phyloP scores from a whole-genome alignment of 805 yeast genomes.

The Metschnikowia arizonensis region DNA sequence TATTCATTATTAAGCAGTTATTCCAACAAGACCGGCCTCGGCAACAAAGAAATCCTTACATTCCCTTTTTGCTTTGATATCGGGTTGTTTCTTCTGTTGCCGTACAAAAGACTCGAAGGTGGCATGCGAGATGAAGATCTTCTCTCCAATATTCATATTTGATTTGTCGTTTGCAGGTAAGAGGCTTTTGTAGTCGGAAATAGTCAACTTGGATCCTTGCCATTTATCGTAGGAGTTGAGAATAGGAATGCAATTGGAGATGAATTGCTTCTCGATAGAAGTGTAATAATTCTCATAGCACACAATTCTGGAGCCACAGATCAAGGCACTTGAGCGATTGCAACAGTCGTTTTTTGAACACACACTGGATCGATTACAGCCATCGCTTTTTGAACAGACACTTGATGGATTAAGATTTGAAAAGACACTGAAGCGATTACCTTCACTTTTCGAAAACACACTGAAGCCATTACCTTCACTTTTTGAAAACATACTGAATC shows the following conservation, averaged over 20 bases:
- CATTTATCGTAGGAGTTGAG: slow-evolving; percentile 39
- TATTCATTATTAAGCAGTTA: neutral
- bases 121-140: slow-evolving; percentile 13
- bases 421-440: neutral
- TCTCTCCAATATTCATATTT: slow-evolving; percentile 9
- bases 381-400: slow-evolving; percentile 4
- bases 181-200: slow-evolving; percentile 12
- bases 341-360: slow-evolving; percentile 5
- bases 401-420: no score
- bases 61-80: neutral
- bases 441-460: slow-evolving; percentile 3
- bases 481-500: slow-evolving; percentile 1
- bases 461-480: slow-evolving; percentile 4
- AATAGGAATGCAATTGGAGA: slow-evolving; percentile 35
- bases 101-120: slow-evolving; percentile 12
- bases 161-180: slow-evolving; percentile 10
- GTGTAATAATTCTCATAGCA: slow-evolving; percentile 18
- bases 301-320: slow-evolving; percentile 12
- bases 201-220: slow-evolving; percentile 19
- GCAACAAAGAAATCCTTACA: slow-evolving; percentile 17
- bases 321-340: neutral
- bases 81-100: slow-evolving; percentile 4
- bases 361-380: neutral
- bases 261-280: slow-evolving; percentile 32
- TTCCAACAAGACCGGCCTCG: slow-evolving; percentile 14